Base-by-base conservation (phyloP, 345 rosid species). In the Heritiera littoralis region DNA sequence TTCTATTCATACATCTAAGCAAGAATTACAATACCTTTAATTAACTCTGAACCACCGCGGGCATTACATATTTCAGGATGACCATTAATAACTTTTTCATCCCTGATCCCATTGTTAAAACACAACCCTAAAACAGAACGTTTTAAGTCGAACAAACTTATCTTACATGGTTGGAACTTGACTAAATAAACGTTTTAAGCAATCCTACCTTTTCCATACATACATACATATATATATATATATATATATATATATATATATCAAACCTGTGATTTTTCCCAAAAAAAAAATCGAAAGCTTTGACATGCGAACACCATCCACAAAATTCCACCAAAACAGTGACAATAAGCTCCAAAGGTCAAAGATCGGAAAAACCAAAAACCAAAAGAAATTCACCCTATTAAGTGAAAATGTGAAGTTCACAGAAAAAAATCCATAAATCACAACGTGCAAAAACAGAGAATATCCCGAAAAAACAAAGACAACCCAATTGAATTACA, bases 401-500 rank as follows among this genome's bases (percentile, higher is more conserved):
- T n/a, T 11, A 56, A 76, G 4, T 23, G 43, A 45, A 66, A 63
- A 51, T 40, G 40, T 6, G 28, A 48, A 73, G 48, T 43, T 17
- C 75, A 56, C 5, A 72, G 59, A 48, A 18, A 76, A 76, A 76
- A 2, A 67, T 18, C 14, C 74, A 68, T 23, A 41, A 30, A 56
- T 1, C 56, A 6, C 43, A n/a, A 56, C 81, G 72, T 30, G 65
- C 67, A 52, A 55, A 73, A 72, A 70, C 40, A 77, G 83, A 52
- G 75, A 80, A 66, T 54, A 77, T n/a, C 67, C 51, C 55, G 48
- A 61, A 58, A 71, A 69, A 79, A 49, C 5, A 65, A 46, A 58
- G 40, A 38, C 46, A 74, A 79, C 59, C 63, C 38, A 79, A 74
- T 75, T 61, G 84, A 84, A 83, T 72, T 77, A 20, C 13, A 68